These are phyloP conservation scores for Eucalyptus curtisii DNA, from an alignment of 345 rosid species.

Conservation along the genomic window DNA sequence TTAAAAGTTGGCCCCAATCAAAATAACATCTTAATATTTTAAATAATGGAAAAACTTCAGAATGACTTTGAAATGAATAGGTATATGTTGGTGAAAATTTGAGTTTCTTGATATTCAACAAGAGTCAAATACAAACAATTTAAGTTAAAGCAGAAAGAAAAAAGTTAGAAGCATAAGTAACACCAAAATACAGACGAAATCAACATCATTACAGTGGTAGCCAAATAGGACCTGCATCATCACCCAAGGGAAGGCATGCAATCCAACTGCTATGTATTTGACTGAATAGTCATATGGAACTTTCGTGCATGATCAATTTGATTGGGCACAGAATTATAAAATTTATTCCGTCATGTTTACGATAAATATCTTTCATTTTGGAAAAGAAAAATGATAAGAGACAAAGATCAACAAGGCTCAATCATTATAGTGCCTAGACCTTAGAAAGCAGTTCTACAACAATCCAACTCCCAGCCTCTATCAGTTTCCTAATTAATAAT, in stretches of 20 bases:
- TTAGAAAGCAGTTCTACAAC: neutral
- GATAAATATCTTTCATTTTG: neutral
- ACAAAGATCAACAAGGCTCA: neutral
- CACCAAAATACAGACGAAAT: neutral
- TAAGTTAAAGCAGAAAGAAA: neutral
- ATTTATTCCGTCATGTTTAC: neutral
- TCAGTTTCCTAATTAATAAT: neutral
- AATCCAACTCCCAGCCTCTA: neutral
- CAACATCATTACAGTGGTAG: neutral
- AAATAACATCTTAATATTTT: neutral
- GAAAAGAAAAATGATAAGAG: neutral
- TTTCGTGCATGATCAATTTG: neutral
- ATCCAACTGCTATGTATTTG: neutral
- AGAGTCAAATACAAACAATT: neutral
- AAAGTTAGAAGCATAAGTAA: neutral
- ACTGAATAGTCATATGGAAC: neutral
- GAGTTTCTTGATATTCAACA: neutral
- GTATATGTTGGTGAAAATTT: neutral
- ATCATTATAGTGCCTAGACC: neutral
- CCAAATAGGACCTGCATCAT: neutral
- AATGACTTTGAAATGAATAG: neutral
- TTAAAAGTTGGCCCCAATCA: neutral
- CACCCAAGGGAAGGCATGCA: neutral
- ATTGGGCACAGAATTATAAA: neutral
- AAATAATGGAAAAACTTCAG: neutral